Evolutionary conservation across 306 rosid genomes (phyloP).

Genomic region (Mucuna pruriens): DNA sequence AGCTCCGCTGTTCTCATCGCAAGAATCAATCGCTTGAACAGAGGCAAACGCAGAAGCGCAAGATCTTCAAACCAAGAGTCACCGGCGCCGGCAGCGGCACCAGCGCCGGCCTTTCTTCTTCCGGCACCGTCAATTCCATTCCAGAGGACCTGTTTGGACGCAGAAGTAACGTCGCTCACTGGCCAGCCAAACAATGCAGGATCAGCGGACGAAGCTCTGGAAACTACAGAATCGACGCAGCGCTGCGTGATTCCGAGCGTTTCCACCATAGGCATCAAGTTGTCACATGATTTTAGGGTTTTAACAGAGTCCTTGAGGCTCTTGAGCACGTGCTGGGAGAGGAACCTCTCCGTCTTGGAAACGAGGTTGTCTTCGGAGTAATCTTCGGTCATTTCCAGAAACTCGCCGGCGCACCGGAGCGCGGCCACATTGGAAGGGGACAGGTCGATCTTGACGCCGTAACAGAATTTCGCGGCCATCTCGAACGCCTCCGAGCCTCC

Average conservation of each 20-base stretch:
- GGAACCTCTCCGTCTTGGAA: conserved; percentile 76
- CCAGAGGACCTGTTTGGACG: conserved; percentile 69
- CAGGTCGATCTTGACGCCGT: conserved; percentile 87
- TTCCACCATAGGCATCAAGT: conserved; percentile 66
- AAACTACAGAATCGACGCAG: conserved; percentile 68
- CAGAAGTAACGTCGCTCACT: conserved; percentile 50
- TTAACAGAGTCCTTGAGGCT: conserved; percentile 74
- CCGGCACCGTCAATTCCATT: conserved; percentile 67
- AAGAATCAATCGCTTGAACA: conserved; percentile 68
- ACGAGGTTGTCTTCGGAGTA: conserved; percentile 87
- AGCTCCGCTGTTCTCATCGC: conserved; percentile 64
- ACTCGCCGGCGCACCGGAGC: conserved; percentile 96
- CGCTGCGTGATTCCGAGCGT: conserved; percentile 64
- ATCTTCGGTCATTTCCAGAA: conserved; percentile 89
- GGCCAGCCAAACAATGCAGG: conserved; percentile 91
- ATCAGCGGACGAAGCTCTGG: conserved; percentile 71
- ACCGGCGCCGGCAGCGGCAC: conserved; percentile 7
- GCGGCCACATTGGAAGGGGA: conserved; percentile 77
- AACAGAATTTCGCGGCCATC: conserved; percentile 90
- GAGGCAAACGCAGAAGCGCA: conserved; percentile 62
- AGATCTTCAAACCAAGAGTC: conserved; percentile 87
- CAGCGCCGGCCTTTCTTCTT: conserved; percentile 48
- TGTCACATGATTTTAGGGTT: conserved; percentile 84
- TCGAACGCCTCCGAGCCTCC: conserved; percentile 90
- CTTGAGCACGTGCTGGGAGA: conserved; percentile 70